phyloP scores from a whole-genome alignment of 2,329 filamentous ascomycete genomes.

The Orbilia javanica region DNA sequence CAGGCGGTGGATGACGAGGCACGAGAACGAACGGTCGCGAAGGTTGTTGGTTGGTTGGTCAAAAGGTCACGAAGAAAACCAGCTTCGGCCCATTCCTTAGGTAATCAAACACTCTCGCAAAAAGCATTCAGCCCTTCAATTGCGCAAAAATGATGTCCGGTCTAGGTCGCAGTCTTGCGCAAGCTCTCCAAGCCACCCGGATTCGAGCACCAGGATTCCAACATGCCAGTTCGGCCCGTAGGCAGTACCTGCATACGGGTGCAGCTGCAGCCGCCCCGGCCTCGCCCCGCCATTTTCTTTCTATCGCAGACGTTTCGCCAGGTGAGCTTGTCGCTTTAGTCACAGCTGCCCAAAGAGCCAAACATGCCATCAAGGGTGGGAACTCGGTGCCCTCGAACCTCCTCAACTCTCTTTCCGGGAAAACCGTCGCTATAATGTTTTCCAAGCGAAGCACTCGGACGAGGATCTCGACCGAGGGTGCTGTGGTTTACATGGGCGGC shows the following conservation, averaged over 20 bases:
- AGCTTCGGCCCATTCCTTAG: not conserved
- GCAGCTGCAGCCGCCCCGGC: not conserved
- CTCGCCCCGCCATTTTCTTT: slow-evolving; percentile 86
- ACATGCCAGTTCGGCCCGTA: not conserved
- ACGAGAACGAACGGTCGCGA: not conserved
- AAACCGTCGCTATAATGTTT: slow-evolving; percentile 95
- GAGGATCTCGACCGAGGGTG: slow-evolving; percentile 91
- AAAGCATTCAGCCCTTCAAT: not conserved
- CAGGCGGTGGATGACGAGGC: not conserved
- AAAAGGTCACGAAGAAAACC: slow-evolving; percentile 8
- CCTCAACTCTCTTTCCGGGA: slow-evolving; percentile 74
- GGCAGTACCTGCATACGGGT: slow-evolving; percentile 19
- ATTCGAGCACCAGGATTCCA: slow-evolving; percentile 6
- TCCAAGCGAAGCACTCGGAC: slow-evolving; percentile 95
- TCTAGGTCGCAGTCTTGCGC: slow-evolving; percentile 18
- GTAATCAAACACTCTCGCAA: slow-evolving; percentile 12
- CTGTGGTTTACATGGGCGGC: slow-evolving; percentile 87
- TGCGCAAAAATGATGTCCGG: slow-evolving; percentile 25
- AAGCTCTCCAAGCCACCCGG: slow-evolving; percentile 6
- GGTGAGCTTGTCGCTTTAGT: slow-evolving; percentile 85
- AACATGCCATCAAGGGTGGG: slow-evolving; percentile 80
- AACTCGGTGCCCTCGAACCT: slow-evolving; percentile 64
- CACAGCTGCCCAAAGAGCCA: slow-evolving; percentile 82
- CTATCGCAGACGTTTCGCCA: slow-evolving; percentile 85
- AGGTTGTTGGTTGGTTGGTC: not conserved